Conservation (phyloP, 2,329 filamentous ascomycete genomes). For the Zymoseptoria brevis region DNA sequence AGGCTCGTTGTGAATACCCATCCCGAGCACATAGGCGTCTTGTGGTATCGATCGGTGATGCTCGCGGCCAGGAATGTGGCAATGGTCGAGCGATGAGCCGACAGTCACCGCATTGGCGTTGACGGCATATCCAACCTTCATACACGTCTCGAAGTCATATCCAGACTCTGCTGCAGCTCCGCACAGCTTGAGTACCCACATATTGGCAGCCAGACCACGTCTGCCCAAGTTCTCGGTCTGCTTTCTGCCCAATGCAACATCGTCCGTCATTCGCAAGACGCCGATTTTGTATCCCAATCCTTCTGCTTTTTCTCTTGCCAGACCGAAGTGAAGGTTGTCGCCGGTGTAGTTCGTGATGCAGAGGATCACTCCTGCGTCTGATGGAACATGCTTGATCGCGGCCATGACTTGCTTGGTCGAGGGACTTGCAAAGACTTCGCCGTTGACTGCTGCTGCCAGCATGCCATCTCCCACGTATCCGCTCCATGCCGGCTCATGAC, state of each 20-base stretch:
- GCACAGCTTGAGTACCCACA: conserved; percentile 40
- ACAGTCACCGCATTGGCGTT: conserved; percentile 43
- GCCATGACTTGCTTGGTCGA: conserved; percentile 44
- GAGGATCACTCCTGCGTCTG: conserved; percentile 39
- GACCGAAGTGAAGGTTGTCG: conserved; percentile 43
- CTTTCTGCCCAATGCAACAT: conserved; percentile 41
- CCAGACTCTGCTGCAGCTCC: conserved; percentile 39
- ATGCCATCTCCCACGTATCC: conserved; percentile 44
- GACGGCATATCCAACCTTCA: conserved; percentile 38
- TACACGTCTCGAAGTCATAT: conserved; percentile 39
- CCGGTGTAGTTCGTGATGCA: conserved; percentile 46
- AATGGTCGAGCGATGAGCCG: conserved; percentile 45
- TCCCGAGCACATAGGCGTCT: conserved; percentile 34
- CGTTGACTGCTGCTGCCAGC: conserved; percentile 41
- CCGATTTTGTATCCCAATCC: conserved; percentile 40
- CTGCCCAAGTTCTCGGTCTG: conserved; percentile 43
- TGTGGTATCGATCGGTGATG: conserved; percentile 39
- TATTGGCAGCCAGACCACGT: conserved; percentile 44
- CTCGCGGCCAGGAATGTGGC: conserved; percentile 45
- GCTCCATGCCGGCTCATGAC: conserved; percentile 43
- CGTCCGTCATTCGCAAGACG: conserved; percentile 43
- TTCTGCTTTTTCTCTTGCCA: conserved; percentile 41
- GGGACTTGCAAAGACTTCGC: conserved; percentile 43
- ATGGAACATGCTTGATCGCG: conserved; percentile 39
- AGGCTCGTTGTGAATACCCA: conserved; percentile 43